Conservation (phyloP, 164 flowering plant genomes). For the Akebia trifoliata region DNA sequence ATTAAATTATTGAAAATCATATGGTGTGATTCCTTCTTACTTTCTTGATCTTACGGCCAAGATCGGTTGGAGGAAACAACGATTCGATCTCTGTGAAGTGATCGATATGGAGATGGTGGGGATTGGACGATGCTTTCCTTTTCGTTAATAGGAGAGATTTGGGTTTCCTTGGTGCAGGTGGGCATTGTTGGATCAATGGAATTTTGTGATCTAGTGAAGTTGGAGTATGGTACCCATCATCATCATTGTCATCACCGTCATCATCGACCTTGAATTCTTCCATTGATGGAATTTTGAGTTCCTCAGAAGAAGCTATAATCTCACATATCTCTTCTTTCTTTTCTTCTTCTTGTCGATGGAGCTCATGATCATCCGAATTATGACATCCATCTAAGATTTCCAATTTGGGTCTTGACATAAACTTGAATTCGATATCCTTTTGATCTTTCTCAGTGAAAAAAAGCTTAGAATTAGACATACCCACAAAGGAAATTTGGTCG, state of each 20-base stretch:
- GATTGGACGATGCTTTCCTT: conserved; percentile 13
- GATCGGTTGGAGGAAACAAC: conserved; percentile 28
- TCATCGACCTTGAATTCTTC: conserved; percentile 16
- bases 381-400: conserved; percentile 8
- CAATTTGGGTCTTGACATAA: conserved; percentile 14
- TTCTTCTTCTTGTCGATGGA: conserved; percentile 3
- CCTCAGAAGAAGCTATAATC: neutral
- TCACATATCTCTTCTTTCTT: conserved; percentile 5
- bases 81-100: conserved; percentile 34
- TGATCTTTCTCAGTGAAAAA: conserved; percentile 9
- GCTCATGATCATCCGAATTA: neutral
- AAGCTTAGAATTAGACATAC: conserved; percentile 18
- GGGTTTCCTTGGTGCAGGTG: conserved; percentile 55
- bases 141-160: conserved; percentile 27
- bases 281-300: neutral
- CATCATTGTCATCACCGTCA: too few relatives aligned
- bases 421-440: conserved; percentile 10
- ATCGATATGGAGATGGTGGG: conserved; percentile 21
- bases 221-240: conserved; percentile 40
- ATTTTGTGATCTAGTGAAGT: conserved; percentile 35
- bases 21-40: conserved; percentile 9
- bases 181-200: conserved; percentile 30
- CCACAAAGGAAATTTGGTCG: neutral
- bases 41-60: conserved; percentile 37
- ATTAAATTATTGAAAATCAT: too few relatives aligned